Evolutionary conservation across 352 stramenopile genomes (phyloP).

Genomic region (Peronospora destructor): DNA sequence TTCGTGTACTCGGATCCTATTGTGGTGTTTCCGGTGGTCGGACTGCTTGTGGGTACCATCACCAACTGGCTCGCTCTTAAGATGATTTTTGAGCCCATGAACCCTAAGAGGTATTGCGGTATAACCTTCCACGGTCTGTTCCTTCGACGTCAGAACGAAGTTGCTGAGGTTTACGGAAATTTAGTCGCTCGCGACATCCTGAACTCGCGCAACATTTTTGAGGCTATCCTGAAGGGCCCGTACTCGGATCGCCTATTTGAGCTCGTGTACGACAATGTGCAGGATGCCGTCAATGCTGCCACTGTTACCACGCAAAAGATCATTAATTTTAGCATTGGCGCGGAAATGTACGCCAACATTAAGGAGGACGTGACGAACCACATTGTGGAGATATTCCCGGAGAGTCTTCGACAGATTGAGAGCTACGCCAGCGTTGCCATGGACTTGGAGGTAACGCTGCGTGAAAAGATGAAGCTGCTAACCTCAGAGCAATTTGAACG

Average conservation of each 20-base stretch:
- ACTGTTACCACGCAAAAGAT: constrained; percentile 73
- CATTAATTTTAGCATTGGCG: constrained; percentile 78
- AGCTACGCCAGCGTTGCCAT: constrained; percentile 90
- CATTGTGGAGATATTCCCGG: constrained; percentile 83
- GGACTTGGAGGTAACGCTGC: constrained; percentile 87
- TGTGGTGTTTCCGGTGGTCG: constrained; percentile 87
- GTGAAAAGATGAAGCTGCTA: constrained; percentile 88
- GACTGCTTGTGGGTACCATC: constrained; percentile 92
- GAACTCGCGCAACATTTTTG: constrained; percentile 85
- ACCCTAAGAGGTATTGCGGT: constrained; percentile 77
- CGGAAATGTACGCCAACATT: constrained; percentile 79
- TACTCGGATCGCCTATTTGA: constrained; percentile 84
- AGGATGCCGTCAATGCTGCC: constrained; percentile 76
- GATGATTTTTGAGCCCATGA: constrained; percentile 90
- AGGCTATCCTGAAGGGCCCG: constrained; percentile 83
- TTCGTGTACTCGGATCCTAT: constrained; percentile 80
- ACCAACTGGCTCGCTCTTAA: constrained; percentile 96
- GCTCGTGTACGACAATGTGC: constrained; percentile 84
- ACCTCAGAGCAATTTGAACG: constrained; percentile 90
- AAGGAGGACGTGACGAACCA: constrained; percentile 86
- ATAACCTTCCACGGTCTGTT: constrained; percentile 94
- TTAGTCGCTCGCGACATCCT: constrained; percentile 83
- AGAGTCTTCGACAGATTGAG: constrained; percentile 87
- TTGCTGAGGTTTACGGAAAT: constrained; percentile 82
- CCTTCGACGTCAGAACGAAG: constrained; percentile 88